Conservation (phyloP, 75 land plant genomes). For the Cunninghamia lanceolata region DNA sequence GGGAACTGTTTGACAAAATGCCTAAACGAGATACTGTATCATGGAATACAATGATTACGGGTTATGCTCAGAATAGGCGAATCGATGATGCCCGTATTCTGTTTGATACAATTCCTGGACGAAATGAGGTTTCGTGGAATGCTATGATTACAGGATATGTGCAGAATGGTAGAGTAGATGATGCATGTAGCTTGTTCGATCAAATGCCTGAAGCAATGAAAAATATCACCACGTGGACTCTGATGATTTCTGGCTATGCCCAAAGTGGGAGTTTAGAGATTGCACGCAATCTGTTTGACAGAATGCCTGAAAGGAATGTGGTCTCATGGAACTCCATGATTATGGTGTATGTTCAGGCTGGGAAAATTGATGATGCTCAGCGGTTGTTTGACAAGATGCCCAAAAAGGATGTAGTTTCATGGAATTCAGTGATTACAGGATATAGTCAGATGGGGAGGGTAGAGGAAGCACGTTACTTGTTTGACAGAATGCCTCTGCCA, state of each 20-base stretch:
- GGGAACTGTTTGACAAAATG: constrained; percentile 12
- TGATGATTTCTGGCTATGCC: constrained; percentile 44
- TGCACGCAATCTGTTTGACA: constrained; percentile 47
- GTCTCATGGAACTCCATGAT: constrained; percentile 68
- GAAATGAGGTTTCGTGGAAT: constrained; percentile 18
- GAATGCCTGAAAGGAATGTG: constrained; percentile 35
- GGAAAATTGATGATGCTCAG: constrained; percentile 47
- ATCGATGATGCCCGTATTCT: not conserved
- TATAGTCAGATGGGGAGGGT: constrained; percentile 25
- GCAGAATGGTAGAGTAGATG: constrained; percentile 25
- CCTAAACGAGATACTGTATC: constrained; percentile 9
- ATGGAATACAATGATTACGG: constrained; percentile 13
- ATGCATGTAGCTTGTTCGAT: constrained; percentile 33
- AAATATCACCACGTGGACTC: constrained; percentile 45
- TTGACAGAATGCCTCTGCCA: constrained; percentile 22
- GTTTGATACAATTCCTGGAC: not conserved
- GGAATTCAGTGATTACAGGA: constrained; percentile 26
- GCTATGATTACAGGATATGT: constrained; percentile 43
- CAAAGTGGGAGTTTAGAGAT: constrained; percentile 18
- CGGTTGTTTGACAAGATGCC: constrained; percentile 54
- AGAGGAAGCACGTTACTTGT: constrained; percentile 14
- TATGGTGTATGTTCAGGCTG: constrained; percentile 55
- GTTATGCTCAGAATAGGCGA: not conserved
- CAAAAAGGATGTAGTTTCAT: constrained; percentile 17
- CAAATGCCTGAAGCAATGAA: constrained; percentile 13